Evolutionary conservation across 1,284 basidiomycete species (phyloP), one percentile per base, ranked within the genome.

Genomic region (Sphaerobolus stellatus): DNA sequence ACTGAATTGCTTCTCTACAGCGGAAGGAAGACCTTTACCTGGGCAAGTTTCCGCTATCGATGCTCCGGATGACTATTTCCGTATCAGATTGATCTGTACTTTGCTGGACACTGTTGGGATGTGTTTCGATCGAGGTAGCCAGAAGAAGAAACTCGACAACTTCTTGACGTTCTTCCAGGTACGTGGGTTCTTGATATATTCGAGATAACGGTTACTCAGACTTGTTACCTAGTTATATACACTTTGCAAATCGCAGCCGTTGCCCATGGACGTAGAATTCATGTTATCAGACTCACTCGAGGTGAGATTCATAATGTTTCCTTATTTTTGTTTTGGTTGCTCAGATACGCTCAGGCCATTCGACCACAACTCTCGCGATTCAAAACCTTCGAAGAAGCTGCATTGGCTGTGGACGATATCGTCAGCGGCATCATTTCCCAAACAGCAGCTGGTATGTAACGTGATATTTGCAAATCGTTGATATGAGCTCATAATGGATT

Each of bases 181-280:
- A 63, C 64, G 71, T 61, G 22, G 22, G 33, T 31, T 43, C 13
- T n/a, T 53, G 24, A 18, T n/a, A 34, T 27, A 40, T 16, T 36
- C 38, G 55, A 43, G 4, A 3, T 6, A 4, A 9, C 18, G 13
- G 18, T 52, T 66, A 20, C 64, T 55, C 8, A 20, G 34, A 53
- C 18, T 31, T n/a, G 43, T 33, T 43, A 41, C 27, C 45, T 61
- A 95, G 92, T 84, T 94, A 58, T 98, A 97, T 69, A 78, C 92
- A 4, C 76, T 88, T 13, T 92, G 90, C 75, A 99, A 99, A 73
- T 78, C 86, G 29, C 33, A 48, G 22, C 77, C 86, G 9, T 69
- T 96, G 38, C 90, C 97, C 0, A 96, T 98, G 92, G 97, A 99
- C 58, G 88, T 98, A 16, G 95, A 97, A 56, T 99, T 98, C 68